These are phyloP conservation scores for Sutorius eximius DNA, from an alignment of 1,284 basidiomycete species.

Conservation along the genomic window DNA sequence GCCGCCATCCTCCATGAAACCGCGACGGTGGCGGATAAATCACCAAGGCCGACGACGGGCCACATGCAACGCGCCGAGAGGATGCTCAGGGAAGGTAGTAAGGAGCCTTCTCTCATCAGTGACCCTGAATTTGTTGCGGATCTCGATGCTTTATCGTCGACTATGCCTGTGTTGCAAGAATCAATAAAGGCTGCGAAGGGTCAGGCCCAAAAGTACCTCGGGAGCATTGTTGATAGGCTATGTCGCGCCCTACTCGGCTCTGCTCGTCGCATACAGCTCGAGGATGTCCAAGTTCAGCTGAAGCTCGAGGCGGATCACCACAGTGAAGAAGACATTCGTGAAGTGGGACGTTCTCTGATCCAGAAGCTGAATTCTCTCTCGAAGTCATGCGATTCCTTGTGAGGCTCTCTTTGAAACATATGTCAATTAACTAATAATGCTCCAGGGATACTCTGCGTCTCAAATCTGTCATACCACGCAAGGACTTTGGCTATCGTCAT, in stretches of 20 bases:
- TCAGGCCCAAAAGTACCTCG: slow-evolving; percentile 26
- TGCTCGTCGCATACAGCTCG: slow-evolving; percentile 24
- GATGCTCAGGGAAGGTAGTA: slow-evolving; percentile 26
- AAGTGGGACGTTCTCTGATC: slow-evolving; percentile 24
- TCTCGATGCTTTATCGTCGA: slow-evolving; percentile 21
- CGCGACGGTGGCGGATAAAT: not conserved
- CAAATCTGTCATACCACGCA: slow-evolving; percentile 3
- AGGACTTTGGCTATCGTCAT: not conserved
- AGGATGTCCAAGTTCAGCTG: slow-evolving; percentile 24
- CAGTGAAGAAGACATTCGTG: slow-evolving; percentile 20
- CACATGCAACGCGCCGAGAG: slow-evolving; percentile 17
- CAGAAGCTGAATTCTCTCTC: slow-evolving; percentile 25
- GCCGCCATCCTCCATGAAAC: slow-evolving; percentile 19
- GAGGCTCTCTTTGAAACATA: slow-evolving; percentile 1
- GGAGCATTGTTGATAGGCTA: slow-evolving; percentile 19
- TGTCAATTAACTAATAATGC: not conserved
- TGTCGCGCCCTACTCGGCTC: slow-evolving; percentile 17
- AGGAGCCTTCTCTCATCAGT: slow-evolving; percentile 14
- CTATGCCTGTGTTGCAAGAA: slow-evolving; percentile 18
- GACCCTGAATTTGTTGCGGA: slow-evolving; percentile 35
- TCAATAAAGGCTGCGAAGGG: slow-evolving; percentile 25
- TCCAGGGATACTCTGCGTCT: slow-evolving; percentile 22
- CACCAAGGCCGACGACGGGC: slow-evolving; percentile 11
- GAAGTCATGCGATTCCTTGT: slow-evolving; percentile 21
- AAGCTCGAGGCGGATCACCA: slow-evolving; percentile 17